Conservation (phyloP, 176 grass and related monocot genomes). For the Eragrostis curvula region DNA sequence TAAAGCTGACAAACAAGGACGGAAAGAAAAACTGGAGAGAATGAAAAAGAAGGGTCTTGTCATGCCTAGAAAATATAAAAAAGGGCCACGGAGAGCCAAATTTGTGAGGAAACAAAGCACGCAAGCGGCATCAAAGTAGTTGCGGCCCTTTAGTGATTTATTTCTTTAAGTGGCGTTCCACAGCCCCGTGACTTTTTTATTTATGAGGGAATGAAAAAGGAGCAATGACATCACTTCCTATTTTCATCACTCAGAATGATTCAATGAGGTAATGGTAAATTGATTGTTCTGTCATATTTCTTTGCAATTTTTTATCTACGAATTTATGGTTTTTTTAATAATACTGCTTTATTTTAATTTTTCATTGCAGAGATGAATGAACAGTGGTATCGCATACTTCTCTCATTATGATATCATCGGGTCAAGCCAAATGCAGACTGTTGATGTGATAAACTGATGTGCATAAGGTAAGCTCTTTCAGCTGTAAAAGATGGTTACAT, state of each 20-base stretch:
- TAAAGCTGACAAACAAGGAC: slow-evolving; percentile 77
- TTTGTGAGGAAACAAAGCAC: slow-evolving; percentile 67
- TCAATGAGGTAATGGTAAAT: slow-evolving; percentile 18
- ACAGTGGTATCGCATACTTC: neutral
- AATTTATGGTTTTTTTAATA: neutral
- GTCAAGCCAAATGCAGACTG: neutral
- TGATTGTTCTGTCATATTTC: slow-evolving; percentile 11
- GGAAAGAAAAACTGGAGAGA: slow-evolving; percentile 82
- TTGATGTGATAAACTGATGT: neutral
- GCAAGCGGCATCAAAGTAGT: slow-evolving; percentile 43
- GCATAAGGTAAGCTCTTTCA: slow-evolving; percentile 25
- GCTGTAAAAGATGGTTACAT: neutral
- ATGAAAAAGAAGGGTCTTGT: slow-evolving; percentile 58
- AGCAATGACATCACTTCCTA: slow-evolving; percentile 1
- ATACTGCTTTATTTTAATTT: neutral
- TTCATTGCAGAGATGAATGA: slow-evolving; percentile 25
- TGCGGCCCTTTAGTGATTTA: neutral
- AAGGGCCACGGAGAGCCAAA: slow-evolving; percentile 48
- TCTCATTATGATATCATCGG: neutral
- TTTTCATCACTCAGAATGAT: neutral
- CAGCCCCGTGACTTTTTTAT: slow-evolving; percentile 14
- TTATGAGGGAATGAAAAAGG: neutral
- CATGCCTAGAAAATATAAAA: slow-evolving; percentile 52
- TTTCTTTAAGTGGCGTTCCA: neutral
- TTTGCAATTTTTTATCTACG: neutral